Evolutionary conservation across 495 filamentous ascomycete genomes (phyloP), one percentile per base, ranked within the genome.

Genomic region (Hypoxylon cercidicola): DNA sequence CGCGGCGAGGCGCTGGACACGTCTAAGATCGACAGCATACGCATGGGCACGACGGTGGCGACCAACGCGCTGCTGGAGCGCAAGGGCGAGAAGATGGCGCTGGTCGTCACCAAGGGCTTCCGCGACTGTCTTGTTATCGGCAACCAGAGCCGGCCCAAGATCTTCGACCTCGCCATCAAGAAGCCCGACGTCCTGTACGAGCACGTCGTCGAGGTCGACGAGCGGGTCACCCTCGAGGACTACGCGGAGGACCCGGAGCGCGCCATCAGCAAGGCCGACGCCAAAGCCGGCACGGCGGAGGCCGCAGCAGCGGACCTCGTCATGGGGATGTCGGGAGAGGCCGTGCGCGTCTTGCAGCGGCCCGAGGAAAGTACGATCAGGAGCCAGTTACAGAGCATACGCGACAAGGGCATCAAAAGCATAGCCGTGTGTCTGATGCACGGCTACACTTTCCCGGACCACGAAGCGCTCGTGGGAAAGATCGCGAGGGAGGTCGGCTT

Each of bases 31-130:
- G 84, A n/a, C n/a, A n/a, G n/a, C n/a, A 92, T 52, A 90, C 88
- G 39, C 90, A 94, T 96, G 92, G 92, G 92, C 25, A 96, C 92
- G 16, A 96, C 92, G 2, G 92, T 96, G 21, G 92, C 92, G 0
- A 96, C 92, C 12, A 96, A 96, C 74, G 92, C 91, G 0, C 76
- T 99, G 55, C 81, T 99, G 1, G 96, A 99, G 76, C 78, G 95
- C 57, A 99, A 98, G 76, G 95, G 95, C 5, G 95, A 97, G 75
- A 87, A 87, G 67, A 96, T 96, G 60, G 95, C 89, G 2, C 83
- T 99, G 68, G 84, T 98, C 18, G 93, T 96, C 9, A 97, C 96
- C 1, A 90, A 92, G 72, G 95, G 95, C 92, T 94, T 62, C 82
- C 98, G 18, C 88, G 90, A n/a, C n/a, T n/a, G n/a, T n/a, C n/a